Base-by-base conservation (phyloP, 2,329 filamentous ascomycete genomes). In the Diplodia intermedia region DNA sequence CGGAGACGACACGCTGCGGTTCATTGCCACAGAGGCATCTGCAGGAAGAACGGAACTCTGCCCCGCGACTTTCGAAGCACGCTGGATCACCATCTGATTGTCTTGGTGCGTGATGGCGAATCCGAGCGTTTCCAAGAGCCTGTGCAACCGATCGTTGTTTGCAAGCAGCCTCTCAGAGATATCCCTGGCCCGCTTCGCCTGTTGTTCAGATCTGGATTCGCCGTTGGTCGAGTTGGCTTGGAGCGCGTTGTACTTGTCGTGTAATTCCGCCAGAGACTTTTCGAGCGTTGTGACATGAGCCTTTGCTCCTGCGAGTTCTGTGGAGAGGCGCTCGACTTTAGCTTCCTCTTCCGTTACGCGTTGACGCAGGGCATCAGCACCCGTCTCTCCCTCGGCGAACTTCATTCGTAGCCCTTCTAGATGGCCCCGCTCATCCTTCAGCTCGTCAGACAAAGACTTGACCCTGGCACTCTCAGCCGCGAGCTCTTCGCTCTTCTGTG, bases 101-200 rank as follows among this genome's bases (percentile, higher is more conserved):
- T 90, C 89, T 70, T 93, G 89, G 40, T 92, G 89, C 2, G 88
- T 88, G 18, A 98, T 86, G 0, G 90, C 89, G 75, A 95, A 97
- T 14, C 94, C 94, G 4, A 98, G 85, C 36, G 93, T 88, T 75
- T 98, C 94, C 0, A 99, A 84, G 57, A 99, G 87, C 63, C 90
- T 89, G 69, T 88, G 87, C n/a, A 97, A 84, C 29, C 92, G 90
- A 72, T 96, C 91, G 70, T 95, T 94, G 70, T 97, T 92, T 1
- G 88, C 86, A 76, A 92, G 96, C 4, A 97, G 84, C 67, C 90
- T 88, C 74, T 93, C 91, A 1, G 93, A 96, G 14, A 98, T 83
- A 71, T 97, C 92, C 76, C 92, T 93, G 5, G 92, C 90, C 70
- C 89, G 90, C 65, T 85, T 83, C 50, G 90, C 90, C 55, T 93